Base-by-base conservation (phyloP, 2,329 filamentous ascomycete species). In the Didymella lethalis region DNA sequence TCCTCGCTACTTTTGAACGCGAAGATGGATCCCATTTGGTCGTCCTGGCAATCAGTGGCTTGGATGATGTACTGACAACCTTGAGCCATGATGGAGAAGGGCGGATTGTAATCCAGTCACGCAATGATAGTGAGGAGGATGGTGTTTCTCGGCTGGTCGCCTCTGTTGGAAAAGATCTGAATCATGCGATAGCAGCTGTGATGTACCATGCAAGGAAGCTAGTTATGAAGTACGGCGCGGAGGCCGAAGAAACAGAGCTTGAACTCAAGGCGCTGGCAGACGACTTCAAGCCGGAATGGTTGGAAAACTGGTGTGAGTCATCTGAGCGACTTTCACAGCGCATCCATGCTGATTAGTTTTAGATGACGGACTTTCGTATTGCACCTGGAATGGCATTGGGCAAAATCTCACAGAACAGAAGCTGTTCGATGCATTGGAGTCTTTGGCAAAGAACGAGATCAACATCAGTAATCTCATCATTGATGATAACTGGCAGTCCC, bases 381-480 rank as follows among this genome's bases (percentile, higher is more conserved):
- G 95, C 75, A 99, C 95, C 0, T 99, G 95, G 95, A 99, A 98
- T 72, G 90, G 88, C 0, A 82, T 99, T 0, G 95, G 95, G 0
- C 92, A 96, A 68, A 81, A 88, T 44, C 82, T 99, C 32, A 95
- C 89, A 0, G 91, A 94, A 60, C 83, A 91, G 20, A 96, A 92
- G 68, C 86, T 99, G 14, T 81, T 93, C 12, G 77, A 87, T 40
- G 92, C 93, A 1, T 81, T 98, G 0, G 86, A 92, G 57, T 83
- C 85, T 1, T 80, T 99, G 11, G 84, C 88, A 4, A 81, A 87
- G 29, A 84, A 90, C 55, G 85, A 88, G 0, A 91, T 99, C 70
- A 88, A 90, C 41, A 79, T 98, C 45, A 89, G 88, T 0, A 96
- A 88, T 69, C 82, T 99, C 2, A 97, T 98, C 61, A 96, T 99